Conservation (phyloP, 192 early-diverging fungal genomes). For the Obelidium mucronatum region DNA sequence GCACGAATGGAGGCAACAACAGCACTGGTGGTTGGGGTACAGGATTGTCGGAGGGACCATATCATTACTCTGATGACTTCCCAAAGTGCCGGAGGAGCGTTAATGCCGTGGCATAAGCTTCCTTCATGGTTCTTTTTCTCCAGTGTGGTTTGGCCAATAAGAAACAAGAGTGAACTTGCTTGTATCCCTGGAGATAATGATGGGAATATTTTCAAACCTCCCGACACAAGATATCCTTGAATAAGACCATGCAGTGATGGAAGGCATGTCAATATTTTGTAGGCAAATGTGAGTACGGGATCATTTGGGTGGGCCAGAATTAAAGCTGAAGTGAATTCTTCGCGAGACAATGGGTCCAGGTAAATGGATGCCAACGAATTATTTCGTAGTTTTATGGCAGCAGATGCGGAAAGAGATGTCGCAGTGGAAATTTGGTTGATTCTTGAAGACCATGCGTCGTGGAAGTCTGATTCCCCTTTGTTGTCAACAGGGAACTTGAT, state of each 20-base stretch:
- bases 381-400: slow-evolving; percentile 10
- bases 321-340: slow-evolving; percentile 35
- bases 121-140: too few species aligned
- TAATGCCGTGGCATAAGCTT: too few species aligned
- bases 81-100: slow-evolving; percentile 13
- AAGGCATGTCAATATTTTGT: slow-evolving; percentile 20
- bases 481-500: slow-evolving; percentile 23
- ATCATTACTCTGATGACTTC: slow-evolving; percentile 33
- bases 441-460: slow-evolving; percentile 34
- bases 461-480: slow-evolving; percentile 23
- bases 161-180: slow-evolving; percentile 16
- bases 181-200: slow-evolving; percentile 31
- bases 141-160: background rate
- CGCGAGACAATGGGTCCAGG: slow-evolving; percentile 22
- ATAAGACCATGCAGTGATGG: slow-evolving; percentile 36
- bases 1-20: slow-evolving; percentile 9
- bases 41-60: slow-evolving; percentile 22
- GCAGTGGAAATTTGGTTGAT: slow-evolving; percentile 25
- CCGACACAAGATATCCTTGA: slow-evolving; percentile 40
- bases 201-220: slow-evolving; percentile 36
- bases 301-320: slow-evolving; percentile 40
- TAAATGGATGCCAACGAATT: background rate
- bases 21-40: background rate
- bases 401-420: slow-evolving; percentile 24
- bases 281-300: slow-evolving; percentile 32